Conservation (phyloP, 108 stramenopile species). For the Cyclotella kingstonii region DNA sequence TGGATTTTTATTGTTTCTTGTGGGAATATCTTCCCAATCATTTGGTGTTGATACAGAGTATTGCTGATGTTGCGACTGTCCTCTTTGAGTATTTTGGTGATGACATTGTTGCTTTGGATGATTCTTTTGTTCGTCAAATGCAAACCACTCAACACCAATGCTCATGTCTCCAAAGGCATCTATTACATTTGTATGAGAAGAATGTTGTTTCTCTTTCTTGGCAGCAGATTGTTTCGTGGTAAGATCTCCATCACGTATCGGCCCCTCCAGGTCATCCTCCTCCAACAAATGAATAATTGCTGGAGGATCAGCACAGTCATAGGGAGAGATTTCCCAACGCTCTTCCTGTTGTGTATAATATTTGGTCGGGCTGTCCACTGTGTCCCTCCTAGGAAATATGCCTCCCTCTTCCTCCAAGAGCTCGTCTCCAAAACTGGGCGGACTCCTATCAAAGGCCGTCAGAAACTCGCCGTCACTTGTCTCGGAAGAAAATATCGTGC, state of each 20-base stretch:
- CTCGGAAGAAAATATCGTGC: not conserved
- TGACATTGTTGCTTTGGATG: not conserved
- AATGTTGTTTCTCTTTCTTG: not conserved
- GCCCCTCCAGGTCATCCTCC: conserved; percentile 4
- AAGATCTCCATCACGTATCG: too few species aligned
- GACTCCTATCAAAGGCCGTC: conserved; percentile 10
- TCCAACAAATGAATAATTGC: conserved; percentile 1
- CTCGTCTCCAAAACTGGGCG: conserved; percentile 1
- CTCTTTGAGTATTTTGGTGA: not conserved
- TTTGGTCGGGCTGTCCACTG: not conserved
- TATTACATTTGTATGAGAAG: not conserved
- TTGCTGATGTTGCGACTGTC: not conserved
- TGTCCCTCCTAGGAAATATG: too few species aligned
- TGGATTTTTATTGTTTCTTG: not conserved
- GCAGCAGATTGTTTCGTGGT: not conserved
- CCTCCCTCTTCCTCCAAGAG: conserved; percentile 13
- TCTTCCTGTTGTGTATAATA: not conserved
- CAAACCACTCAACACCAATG: not conserved
- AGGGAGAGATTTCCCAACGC: too few species aligned
- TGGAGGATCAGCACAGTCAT: conserved; percentile 2
- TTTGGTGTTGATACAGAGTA: not conserved
- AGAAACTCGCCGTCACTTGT: conserved; percentile 12
- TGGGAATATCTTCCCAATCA: not conserved
- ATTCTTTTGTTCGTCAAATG: not conserved
- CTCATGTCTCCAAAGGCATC: not conserved